Base-by-base conservation (phyloP, 1,284 basidiomycete genomes). In the Chalciporus sp. region DNA sequence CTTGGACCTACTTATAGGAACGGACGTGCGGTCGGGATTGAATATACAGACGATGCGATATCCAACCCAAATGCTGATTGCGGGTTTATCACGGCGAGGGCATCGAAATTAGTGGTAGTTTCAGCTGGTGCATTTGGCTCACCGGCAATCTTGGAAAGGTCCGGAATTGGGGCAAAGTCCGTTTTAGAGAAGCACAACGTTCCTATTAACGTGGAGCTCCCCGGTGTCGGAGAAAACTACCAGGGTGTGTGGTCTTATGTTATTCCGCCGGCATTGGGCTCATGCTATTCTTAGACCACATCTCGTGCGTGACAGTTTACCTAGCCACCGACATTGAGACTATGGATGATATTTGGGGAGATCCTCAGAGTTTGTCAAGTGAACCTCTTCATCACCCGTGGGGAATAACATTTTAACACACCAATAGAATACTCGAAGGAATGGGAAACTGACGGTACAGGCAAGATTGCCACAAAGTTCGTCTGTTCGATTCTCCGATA, bases 221-320 rank as follows among this genome's bases (percentile, higher is more conserved):
- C 78, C 6, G 83, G 82, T 4, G 84, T 86, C 0, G 85, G 85
- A 7, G 77, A 82, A 57, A 71, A 77, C 23, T 81, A 79, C 53
- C 74, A 51, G 14, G 49, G 43, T 23, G 12, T 0, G 3, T 20
- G 7, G 2, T 23, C 23, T 23, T 23, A 2, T 23, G 7, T 12
- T 0, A 19, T 0, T 28, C 5, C 2, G 17, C 35, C 16, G 11
- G 11, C 20, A 6, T 11, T 35, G 33, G 12, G 23, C 6, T 17
- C 4, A 19, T 14, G 1, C 9, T 39, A 10, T 33, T 43, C 35
- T 17, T 43, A 76, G 83, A 83, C 59, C 83, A 84, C 58, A 23
- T 71, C 74, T 35, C 56, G 71, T 12, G 40, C 67, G 8, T 65
- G 3, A 66, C 71, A 0, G 83, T 74, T 56, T 55, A 73, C 17